phyloP scores from a whole-genome alignment of 148 eudicot species.

The Pouteria glomerata region DNA sequence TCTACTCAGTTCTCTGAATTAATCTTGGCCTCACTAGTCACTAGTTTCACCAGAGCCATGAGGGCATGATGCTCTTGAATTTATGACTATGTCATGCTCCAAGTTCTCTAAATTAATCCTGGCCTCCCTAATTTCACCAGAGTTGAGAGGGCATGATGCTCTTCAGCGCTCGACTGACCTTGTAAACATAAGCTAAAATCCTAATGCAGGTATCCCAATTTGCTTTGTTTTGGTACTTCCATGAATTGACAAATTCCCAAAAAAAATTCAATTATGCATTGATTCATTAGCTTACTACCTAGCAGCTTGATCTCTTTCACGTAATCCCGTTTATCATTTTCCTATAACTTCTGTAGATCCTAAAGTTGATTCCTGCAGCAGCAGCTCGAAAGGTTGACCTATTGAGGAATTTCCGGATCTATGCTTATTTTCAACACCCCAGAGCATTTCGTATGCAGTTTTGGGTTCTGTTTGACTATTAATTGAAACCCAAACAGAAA shows the following conservation, averaged over 20 bases:
- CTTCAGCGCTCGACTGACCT: neutral
- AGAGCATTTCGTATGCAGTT: too few species aligned
- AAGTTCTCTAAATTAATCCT: too few species aligned
- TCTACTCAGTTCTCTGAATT: neutral
- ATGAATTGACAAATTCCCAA: neutral
- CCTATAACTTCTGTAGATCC: neutral
- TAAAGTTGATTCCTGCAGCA: neutral
- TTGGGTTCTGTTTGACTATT: too few species aligned
- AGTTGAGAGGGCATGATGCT: neutral
- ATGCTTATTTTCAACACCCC: too few species aligned
- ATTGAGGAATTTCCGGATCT: too few species aligned
- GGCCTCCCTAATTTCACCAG: neutral
- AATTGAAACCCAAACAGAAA: neutral
- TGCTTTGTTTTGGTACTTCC: neutral
- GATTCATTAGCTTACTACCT: neutral
- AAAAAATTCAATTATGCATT: too few species aligned
- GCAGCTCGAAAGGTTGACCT: too few species aligned
- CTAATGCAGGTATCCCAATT: neutral
- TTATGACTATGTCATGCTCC: too few species aligned
- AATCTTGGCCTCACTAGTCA: neutral
- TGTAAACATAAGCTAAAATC: neutral
- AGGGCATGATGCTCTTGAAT: too few species aligned
- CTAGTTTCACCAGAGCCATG: too few species aligned
- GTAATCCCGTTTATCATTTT: neutral
- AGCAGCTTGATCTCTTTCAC: constrained; percentile 1